Evolutionary conservation across 139 green algal species (phyloP).

Genomic region (Chlorella vulgaris): DNA sequence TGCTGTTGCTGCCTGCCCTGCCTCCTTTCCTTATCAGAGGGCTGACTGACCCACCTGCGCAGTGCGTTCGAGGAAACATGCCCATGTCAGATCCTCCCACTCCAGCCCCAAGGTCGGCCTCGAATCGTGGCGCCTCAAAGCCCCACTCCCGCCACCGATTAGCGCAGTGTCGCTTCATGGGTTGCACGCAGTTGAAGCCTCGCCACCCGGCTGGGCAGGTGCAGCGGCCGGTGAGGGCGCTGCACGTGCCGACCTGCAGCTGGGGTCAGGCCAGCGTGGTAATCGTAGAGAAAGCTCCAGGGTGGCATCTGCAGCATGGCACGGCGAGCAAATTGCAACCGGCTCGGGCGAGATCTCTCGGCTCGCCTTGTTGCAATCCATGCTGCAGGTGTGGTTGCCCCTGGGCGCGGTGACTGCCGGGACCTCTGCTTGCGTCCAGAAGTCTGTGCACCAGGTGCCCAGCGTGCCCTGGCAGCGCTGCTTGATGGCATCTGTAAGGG

Average conservation of each 20-base stretch:
- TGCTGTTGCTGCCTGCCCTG: too few species aligned
- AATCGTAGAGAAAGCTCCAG: not conserved
- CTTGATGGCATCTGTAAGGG: not conserved
- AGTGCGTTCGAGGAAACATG: not conserved
- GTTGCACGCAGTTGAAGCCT: constrained; percentile 21
- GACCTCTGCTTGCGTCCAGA: constrained; percentile 12
- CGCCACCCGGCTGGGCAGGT: constrained; percentile 13
- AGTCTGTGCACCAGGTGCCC: constrained; percentile 21
- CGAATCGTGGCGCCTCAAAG: not conserved
- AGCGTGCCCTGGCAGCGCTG: not conserved
- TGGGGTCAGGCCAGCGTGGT: not conserved
- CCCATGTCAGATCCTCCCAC: not conserved
- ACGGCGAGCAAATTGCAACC: not conserved
- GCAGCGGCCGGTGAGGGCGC: constrained; percentile 3
- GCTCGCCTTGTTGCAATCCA: constrained; percentile 23
- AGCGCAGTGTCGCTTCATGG: constrained; percentile 37
- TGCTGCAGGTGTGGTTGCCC: constrained; percentile 24
- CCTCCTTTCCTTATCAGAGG: too few species aligned
- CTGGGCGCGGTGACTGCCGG: constrained; percentile 3
- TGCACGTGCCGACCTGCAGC: constrained; percentile 18
- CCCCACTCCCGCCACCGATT: not conserved
- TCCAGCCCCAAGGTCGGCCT: not conserved
- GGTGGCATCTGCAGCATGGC: not conserved
- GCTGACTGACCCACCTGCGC: not conserved
- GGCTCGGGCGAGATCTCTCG: not conserved